These are phyloP conservation scores for Penstemon davidsonii DNA, from an alignment of 257 asterid genomes.

Conservation along the genomic window DNA sequence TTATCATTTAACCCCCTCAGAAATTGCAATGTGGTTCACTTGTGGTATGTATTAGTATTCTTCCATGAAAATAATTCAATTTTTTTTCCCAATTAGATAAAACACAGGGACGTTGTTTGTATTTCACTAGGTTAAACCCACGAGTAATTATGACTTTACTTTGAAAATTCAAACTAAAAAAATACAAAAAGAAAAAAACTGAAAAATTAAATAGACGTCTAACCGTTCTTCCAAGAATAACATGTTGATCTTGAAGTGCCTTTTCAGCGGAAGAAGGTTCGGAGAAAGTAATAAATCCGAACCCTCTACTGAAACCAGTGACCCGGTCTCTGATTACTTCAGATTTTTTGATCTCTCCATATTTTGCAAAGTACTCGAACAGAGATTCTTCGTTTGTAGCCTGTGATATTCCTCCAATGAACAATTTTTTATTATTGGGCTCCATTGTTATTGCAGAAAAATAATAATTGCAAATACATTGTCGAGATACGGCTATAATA, in stretches of 20 bases:
- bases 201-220: no score
- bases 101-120: no score
- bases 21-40: no score
- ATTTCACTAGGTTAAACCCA: no score
- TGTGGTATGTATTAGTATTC: no score
- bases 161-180: neutral
- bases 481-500: neutral
- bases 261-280: neutral
- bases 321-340: neutral
- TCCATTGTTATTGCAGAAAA: neutral
- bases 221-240: conserved; percentile 24
- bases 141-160: no score
- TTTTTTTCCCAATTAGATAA: no score
- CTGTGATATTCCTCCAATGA: conserved; percentile 28
- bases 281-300: conserved; percentile 27
- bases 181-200: neutral
- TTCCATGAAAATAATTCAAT: no score
- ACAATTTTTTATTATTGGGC: conserved; percentile 1
- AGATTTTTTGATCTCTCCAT: conserved; percentile 13
- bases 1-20: no score
- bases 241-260: conserved; percentile 15
- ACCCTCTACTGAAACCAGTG: conserved; percentile 15
- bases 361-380: conserved; percentile 6
- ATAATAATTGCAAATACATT: neutral
- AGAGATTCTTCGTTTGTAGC: conserved; percentile 14